These are phyloP conservation scores for Penicillium sp. DNA, from an alignment of 2,329 filamentous ascomycete genomes.

Conservation along the genomic window DNA sequence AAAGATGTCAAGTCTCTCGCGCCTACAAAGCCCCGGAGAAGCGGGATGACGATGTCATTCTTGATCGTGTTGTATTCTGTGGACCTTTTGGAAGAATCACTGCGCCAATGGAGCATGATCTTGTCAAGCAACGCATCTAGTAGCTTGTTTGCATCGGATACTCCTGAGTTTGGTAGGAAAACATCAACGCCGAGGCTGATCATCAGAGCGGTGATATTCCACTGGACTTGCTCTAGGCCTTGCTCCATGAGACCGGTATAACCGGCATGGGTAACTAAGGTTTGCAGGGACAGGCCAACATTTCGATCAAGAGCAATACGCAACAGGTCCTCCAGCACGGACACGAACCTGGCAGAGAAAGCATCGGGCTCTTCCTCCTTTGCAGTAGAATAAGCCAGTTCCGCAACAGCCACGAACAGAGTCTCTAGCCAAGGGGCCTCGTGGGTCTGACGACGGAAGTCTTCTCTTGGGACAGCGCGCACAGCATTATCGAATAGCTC, in stretches of 20 bases:
- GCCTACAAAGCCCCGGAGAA: constrained; percentile 43
- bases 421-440: constrained; percentile 55
- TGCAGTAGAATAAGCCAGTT: constrained; percentile 41
- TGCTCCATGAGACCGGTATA: constrained; percentile 45
- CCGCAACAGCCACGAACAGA: constrained; percentile 48
- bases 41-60: constrained; percentile 40
- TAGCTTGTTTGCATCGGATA: constrained; percentile 39
- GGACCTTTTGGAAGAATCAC: constrained; percentile 10
- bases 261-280: constrained; percentile 43
- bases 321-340: constrained; percentile 41
- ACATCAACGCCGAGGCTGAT: constrained; percentile 47
- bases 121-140: constrained; percentile 41
- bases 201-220: constrained; percentile 45
- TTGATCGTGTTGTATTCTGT: constrained; percentile 40
- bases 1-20: constrained; percentile 46
- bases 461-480: constrained; percentile 47
- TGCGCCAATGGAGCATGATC: constrained; percentile 37
- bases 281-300: constrained; percentile 44
- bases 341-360: constrained; percentile 35
- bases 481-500: constrained; percentile 51
- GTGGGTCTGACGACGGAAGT: constrained; percentile 45
- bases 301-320: constrained; percentile 42
- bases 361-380: constrained; percentile 30
- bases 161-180: constrained; percentile 47
- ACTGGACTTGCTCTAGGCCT: constrained; percentile 37